A percentile compares a stretch with the other conserved stretches of the same genome.
These are phyloP conservation scores for Candida ficus DNA, from an alignment of 805 yeast species.

Conservation along the genomic window DNA sequence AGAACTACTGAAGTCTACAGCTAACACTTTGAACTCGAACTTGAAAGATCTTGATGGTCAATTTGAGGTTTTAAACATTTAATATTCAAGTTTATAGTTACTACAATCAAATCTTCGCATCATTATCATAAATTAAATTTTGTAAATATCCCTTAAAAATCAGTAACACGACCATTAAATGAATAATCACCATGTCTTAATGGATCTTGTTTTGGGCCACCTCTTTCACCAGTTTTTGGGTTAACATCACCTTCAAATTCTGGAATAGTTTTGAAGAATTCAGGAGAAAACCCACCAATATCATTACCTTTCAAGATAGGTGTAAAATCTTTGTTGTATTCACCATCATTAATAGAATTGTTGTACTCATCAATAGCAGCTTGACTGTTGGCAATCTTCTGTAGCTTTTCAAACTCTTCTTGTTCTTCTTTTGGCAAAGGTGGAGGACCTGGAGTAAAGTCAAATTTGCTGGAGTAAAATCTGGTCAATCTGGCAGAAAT, in stretches of 20 bases:
- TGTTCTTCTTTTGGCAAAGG: conserved; percentile 75
- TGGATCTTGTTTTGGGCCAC: conserved; percentile 98
- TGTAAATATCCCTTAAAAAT: conserved; percentile 45
- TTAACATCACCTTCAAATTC: conserved; percentile 94
- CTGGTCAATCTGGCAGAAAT: conserved; percentile 8
- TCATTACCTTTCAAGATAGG: conserved; percentile 42
- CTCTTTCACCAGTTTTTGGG: conserved; percentile 91
- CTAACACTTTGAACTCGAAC: conserved; percentile 12
- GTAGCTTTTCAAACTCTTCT: conserved; percentile 86
- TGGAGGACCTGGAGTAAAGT: conserved; percentile 48
- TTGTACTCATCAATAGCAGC: conserved; percentile 75
- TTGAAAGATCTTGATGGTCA: conserved; percentile 20
- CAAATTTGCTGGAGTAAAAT: conserved; percentile 19
- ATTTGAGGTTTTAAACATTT: conserved; percentile 3
- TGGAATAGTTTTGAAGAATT: conserved; percentile 71
- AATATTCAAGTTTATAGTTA: too few species aligned
- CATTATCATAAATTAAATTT: background rate
- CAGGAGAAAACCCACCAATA: conserved; percentile 63
- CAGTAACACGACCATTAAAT: conserved; percentile 94
- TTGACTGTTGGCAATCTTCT: conserved; percentile 73
- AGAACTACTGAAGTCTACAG: conserved; percentile 21
- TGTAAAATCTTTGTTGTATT: conserved; percentile 27
- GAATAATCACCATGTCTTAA: conserved; percentile 88
- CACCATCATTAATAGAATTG: conserved; percentile 27
- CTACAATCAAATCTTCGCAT: background rate